These are phyloP conservation scores for Crithidia mellificae DNA, from an alignment of 208 protist species.

Conservation along the genomic window DNA sequence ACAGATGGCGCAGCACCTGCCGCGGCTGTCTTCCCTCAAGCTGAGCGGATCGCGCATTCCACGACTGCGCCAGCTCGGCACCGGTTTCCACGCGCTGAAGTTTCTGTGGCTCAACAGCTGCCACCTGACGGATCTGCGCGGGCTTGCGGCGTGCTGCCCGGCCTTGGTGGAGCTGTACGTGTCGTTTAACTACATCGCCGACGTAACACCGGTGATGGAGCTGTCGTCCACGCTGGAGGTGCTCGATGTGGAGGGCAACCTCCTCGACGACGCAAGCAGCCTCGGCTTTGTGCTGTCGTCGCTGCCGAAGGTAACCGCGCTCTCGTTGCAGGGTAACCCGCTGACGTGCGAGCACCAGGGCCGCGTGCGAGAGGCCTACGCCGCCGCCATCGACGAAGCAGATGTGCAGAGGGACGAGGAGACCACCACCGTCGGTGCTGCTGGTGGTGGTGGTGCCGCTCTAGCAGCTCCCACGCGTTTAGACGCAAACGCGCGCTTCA, in stretches of 20 bases:
- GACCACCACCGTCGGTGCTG: background rate
- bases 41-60: constrained; percentile 71
- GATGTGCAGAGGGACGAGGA: constrained; percentile 4
- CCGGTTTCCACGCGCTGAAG: constrained; percentile 54
- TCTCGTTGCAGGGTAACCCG: constrained; percentile 78
- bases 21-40: constrained; percentile 60
- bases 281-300: constrained; percentile 42
- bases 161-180: constrained; percentile 78
- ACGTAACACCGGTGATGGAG: constrained; percentile 64
- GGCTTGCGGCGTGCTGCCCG: constrained; percentile 67
- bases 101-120: constrained; percentile 82
- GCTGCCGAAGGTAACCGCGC: constrained; percentile 48
- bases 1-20: constrained; percentile 52
- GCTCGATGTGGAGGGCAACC: constrained; percentile 87
- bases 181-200: constrained; percentile 78
- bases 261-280: constrained; percentile 40
- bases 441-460: too few species aligned
- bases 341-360: constrained; percentile 29
- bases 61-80: constrained; percentile 71
- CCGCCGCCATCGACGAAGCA: background rate
- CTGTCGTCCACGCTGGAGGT: constrained; percentile 74
- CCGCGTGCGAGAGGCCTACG: constrained; percentile 25
- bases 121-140: constrained; percentile 59
- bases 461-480: background rate
- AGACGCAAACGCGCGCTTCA: constrained; percentile 1